Percentiles rank a stretch among this genome's conserved stretches.
phyloP scores from a whole-genome alignment of 108 stramenopile species.

The Craspedostauros australis region DNA sequence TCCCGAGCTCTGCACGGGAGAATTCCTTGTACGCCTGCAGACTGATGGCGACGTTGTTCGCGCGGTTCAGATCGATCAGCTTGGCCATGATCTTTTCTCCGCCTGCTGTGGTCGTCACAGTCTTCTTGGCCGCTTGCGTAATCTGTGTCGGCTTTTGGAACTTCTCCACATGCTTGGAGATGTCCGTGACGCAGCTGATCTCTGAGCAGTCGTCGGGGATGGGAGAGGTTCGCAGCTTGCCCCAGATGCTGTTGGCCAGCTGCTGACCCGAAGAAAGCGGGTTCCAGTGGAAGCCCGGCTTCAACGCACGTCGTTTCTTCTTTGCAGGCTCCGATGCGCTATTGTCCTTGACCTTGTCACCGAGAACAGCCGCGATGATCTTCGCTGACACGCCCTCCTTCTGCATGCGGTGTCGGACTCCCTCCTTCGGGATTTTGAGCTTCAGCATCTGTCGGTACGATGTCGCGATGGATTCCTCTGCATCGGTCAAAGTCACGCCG shows the following conservation, averaged over 20 bases:
- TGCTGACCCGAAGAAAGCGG: slow-evolving; percentile 45
- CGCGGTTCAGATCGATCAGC: slow-evolving; percentile 68
- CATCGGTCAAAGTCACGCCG: slow-evolving; percentile 27
- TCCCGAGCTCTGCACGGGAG: slow-evolving; percentile 50
- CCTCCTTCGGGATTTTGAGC: slow-evolving; percentile 64
- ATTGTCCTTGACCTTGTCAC: slow-evolving; percentile 21
- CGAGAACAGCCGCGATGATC: slow-evolving; percentile 65
- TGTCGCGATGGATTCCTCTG: slow-evolving; percentile 52
- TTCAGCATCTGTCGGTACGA: slow-evolving; percentile 62
- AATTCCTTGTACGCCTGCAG: slow-evolving; percentile 83
- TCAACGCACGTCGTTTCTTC: slow-evolving; percentile 15
- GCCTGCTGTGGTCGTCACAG: slow-evolving; percentile 14
- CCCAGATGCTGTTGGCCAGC: slow-evolving; percentile 61
- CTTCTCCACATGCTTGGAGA: slow-evolving; percentile 66
- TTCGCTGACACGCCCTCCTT: slow-evolving; percentile 65
- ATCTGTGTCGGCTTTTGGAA: slow-evolving; percentile 65
- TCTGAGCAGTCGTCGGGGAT: not conserved
- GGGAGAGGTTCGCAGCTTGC: slow-evolving; percentile 38
- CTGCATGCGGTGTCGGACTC: slow-evolving; percentile 64
- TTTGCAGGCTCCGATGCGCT: slow-evolving; percentile 6
- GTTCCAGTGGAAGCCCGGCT: slow-evolving; percentile 72
- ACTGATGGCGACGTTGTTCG: slow-evolving; percentile 81
- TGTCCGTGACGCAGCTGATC: slow-evolving; percentile 31
- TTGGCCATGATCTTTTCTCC: slow-evolving; percentile 52
- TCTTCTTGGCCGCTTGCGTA: slow-evolving; percentile 13